phyloP scores from a whole-genome alignment of 2,329 filamentous ascomycete genomes.

The Cercospora zeae-maydis region DNA sequence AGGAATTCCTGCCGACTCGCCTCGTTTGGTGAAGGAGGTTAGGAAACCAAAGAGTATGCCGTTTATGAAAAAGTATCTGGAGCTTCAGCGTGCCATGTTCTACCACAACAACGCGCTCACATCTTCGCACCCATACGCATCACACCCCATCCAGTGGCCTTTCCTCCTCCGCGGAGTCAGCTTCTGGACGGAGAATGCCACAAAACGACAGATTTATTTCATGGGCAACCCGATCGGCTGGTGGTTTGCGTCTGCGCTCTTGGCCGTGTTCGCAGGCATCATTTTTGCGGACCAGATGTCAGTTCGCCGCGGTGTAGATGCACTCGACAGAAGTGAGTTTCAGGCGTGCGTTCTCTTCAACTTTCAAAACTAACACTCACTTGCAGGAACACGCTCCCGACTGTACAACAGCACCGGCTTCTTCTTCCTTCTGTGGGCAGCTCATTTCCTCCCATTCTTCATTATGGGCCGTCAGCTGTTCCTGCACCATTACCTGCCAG shows the following conservation, averaged over 20 bases:
- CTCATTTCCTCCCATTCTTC: slow-evolving; percentile 96
- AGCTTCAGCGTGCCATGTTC: slow-evolving; percentile 97
- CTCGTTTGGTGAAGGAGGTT: slow-evolving; percentile 70
- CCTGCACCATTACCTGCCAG: slow-evolving; percentile 94
- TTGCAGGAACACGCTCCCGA: slow-evolving; percentile 76
- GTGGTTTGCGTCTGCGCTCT: slow-evolving; percentile 90
- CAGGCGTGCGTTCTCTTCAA: background rate
- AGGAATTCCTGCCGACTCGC: slow-evolving; percentile 67
- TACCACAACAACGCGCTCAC: slow-evolving; percentile 98
- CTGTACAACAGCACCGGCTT: slow-evolving; percentile 98
- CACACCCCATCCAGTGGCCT: slow-evolving; percentile 93
- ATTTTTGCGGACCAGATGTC: slow-evolving; percentile 90
- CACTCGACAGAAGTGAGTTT: slow-evolving; percentile 83
- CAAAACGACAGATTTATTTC: slow-evolving; percentile 96
- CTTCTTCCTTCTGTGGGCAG: slow-evolving; percentile 97
- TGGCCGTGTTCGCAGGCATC: slow-evolving; percentile 91
- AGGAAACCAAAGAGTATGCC: slow-evolving; percentile 77
- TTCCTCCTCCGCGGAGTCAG: slow-evolving; percentile 95
- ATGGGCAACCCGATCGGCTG: slow-evolving; percentile 93
- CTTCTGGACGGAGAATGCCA: slow-evolving; percentile 98
- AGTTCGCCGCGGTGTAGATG: slow-evolving; percentile 86
- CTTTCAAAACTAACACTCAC: slow-evolving; percentile 1
- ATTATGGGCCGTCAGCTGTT: slow-evolving; percentile 98
- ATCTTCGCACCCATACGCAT: slow-evolving; percentile 93
- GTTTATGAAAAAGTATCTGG: slow-evolving; percentile 92